A percentile compares a stretch with the other conserved stretches of the same genome.
These are phyloP conservation scores for Akanthomyces muscarius DNA, from an alignment of 2,329 filamentous ascomycete species.

Conservation along the genomic window DNA sequence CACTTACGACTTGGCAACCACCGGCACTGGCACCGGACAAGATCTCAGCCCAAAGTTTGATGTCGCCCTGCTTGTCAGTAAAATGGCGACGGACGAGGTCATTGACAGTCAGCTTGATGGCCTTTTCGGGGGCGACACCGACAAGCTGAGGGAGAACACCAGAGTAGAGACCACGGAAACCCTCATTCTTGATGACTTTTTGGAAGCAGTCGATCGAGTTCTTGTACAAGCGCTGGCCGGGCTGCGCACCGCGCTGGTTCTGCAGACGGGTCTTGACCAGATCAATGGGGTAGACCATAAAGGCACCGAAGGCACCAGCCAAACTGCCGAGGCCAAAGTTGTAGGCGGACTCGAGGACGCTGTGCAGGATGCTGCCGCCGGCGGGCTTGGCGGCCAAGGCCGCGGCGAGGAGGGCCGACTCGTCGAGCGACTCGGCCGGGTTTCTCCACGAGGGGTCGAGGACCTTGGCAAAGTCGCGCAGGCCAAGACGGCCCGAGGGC, in stretches of 20 bases:
- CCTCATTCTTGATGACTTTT: constrained; percentile 92
- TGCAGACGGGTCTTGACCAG: constrained; percentile 98
- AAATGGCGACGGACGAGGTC: constrained; percentile 78
- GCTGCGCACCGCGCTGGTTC: constrained; percentile 81
- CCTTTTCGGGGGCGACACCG: constrained; percentile 97
- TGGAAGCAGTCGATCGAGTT: constrained; percentile 94
- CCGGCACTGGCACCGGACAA: constrained; percentile 86
- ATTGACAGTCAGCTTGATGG: constrained; percentile 98
- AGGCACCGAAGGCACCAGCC: constrained; percentile 94
- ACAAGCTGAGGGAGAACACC: constrained; percentile 93
- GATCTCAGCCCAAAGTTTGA: constrained; percentile 68
- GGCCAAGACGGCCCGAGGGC: constrained; percentile 75
- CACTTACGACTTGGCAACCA: constrained; percentile 89
- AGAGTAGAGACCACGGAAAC: constrained; percentile 84
- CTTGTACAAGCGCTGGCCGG: constrained; percentile 88
- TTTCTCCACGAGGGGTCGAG: constrained; percentile 89
- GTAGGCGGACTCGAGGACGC: constrained; percentile 67
- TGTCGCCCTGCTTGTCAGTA: constrained; percentile 71
- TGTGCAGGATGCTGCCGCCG: constrained; percentile 47
- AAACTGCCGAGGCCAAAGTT: constrained; percentile 87
- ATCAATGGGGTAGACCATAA: constrained; percentile 99
- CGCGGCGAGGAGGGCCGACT: constrained; percentile 29
- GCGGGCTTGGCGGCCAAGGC: constrained; percentile 23
- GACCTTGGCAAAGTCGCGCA: constrained; percentile 88
- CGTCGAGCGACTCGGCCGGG: constrained; percentile 49